These are phyloP conservation scores for Crithidia fasciculata DNA, from an alignment of 208 protist genomes.

Conservation along the genomic window DNA sequence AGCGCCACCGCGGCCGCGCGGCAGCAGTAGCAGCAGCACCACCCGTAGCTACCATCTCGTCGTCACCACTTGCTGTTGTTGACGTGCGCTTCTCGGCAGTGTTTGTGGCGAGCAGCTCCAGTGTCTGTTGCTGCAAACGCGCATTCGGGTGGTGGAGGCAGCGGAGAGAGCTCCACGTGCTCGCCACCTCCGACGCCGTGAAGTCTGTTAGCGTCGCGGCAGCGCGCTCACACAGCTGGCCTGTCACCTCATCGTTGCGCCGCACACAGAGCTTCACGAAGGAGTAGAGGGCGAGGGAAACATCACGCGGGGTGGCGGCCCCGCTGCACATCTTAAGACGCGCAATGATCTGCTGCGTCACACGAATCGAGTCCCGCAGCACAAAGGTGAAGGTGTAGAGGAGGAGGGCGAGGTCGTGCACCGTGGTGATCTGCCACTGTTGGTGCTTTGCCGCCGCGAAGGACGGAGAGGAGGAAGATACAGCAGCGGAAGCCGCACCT, in stretches of 20 bases:
- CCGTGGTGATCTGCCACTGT: conserved; percentile 51
- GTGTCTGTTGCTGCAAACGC: conserved; percentile 19
- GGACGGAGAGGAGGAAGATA: background rate
- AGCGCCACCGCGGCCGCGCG: conserved; percentile 18
- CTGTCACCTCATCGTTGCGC: conserved; percentile 56
- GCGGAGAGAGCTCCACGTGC: conserved; percentile 75
- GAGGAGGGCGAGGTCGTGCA: conserved; percentile 77
- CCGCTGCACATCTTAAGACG: conserved; percentile 72
- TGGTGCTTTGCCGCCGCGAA: conserved; percentile 8
- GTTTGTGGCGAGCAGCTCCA: conserved; percentile 13
- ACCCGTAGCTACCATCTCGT: background rate
- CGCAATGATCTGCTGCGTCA: conserved; percentile 82
- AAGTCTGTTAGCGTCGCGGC: conserved; percentile 58
- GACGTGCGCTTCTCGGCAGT: background rate
- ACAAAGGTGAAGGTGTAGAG: conserved; percentile 87
- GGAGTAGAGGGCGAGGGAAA: conserved; percentile 78
- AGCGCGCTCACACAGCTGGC: conserved; percentile 73
- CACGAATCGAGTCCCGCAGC: conserved; percentile 76
- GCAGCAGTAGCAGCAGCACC: background rate
- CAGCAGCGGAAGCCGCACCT: background rate
- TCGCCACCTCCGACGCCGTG: conserved; percentile 66
- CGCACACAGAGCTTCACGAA: conserved; percentile 69
- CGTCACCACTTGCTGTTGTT: background rate
- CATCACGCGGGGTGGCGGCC: conserved; percentile 60
- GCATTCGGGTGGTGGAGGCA: conserved; percentile 28